Percentiles rank a stretch among this genome's conserved stretches.
phyloP scores from a whole-genome alignment of 2,329 filamentous ascomycete genomes.

The Esteya vermicola region DNA sequence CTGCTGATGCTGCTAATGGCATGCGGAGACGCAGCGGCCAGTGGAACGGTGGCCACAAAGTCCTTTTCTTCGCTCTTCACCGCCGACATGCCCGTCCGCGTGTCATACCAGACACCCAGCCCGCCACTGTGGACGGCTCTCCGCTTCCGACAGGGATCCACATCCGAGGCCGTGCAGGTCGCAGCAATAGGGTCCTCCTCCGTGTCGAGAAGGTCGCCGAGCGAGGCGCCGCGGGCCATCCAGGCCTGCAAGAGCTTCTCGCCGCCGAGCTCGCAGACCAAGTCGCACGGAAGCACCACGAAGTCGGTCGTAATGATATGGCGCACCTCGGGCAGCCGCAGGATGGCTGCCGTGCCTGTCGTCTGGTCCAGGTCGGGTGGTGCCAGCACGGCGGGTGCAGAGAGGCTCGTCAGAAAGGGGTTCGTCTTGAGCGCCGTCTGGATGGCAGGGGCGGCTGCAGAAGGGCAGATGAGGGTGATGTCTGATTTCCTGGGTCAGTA shows the following conservation, averaged over 20 bases:
- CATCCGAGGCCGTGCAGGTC: conserved; percentile 7
- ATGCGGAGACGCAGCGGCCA: no score
- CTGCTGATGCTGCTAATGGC: conserved; percentile 15
- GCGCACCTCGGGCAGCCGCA: conserved; percentile 71
- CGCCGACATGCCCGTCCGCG: conserved; percentile 50
- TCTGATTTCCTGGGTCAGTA: no score
- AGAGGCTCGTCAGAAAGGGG: conserved; percentile 60
- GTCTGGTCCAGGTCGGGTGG: conserved; percentile 65
- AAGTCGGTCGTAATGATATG: conserved; percentile 74
- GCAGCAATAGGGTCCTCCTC: conserved; percentile 13
- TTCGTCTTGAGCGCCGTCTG: conserved; percentile 60
- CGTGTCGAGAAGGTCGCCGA: conserved; percentile 46
- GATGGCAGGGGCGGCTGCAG: conserved; percentile 51
- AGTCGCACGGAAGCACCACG: conserved; percentile 78
- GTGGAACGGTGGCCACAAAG: conserved; percentile 66
- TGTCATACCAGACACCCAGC: conserved; percentile 83
- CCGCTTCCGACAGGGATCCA: background rate
- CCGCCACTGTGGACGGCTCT: conserved; percentile 49
- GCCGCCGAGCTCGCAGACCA: conserved; percentile 80
- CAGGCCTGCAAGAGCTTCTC: conserved; percentile 76
- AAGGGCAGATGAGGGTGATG: conserved; percentile 49
- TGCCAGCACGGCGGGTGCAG: conserved; percentile 60
- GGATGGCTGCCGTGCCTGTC: conserved; percentile 77
- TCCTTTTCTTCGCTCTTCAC: conserved; percentile 89
- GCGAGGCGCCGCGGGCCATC: conserved; percentile 70